Conservation (phyloP, 768 basidiomycete genomes). For the Inosperma sp. region DNA sequence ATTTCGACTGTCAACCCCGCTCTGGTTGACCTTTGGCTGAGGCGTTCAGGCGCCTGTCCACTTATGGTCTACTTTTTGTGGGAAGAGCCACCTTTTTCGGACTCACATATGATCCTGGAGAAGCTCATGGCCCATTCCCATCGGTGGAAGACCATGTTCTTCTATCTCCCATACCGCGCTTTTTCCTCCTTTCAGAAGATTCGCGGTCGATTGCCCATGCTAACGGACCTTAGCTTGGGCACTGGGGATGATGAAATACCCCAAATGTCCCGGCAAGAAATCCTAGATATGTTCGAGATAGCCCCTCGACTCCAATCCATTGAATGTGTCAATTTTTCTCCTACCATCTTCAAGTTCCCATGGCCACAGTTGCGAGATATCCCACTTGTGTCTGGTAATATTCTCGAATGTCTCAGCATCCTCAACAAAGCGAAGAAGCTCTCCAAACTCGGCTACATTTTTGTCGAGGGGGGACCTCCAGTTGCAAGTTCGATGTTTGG, state of each 20-base stretch:
- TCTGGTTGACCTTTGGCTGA: slow-evolving; percentile 31
- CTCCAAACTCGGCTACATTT: slow-evolving; percentile 27
- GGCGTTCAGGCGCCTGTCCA: slow-evolving; percentile 30
- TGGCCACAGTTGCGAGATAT: slow-evolving; percentile 32
- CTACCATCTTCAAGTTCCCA: slow-evolving; percentile 31
- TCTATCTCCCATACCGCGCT: slow-evolving; percentile 31
- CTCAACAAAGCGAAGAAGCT: slow-evolving; percentile 26
- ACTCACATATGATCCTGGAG: slow-evolving; percentile 28
- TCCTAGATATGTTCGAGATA: slow-evolving; percentile 28
- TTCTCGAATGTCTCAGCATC: slow-evolving; percentile 30
- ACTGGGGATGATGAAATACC: slow-evolving; percentile 26
- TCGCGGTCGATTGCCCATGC: slow-evolving; percentile 26
- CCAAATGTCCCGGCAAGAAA: slow-evolving; percentile 10
- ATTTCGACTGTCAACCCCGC: slow-evolving; percentile 18
- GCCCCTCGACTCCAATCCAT: slow-evolving; percentile 29
- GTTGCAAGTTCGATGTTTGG: slow-evolving; percentile 9
- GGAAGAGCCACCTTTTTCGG: slow-evolving; percentile 28
- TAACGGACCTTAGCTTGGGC: slow-evolving; percentile 32
- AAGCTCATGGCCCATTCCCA: slow-evolving; percentile 27
- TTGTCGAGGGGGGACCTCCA: slow-evolving; percentile 22
- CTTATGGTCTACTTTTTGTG: slow-evolving; percentile 33
- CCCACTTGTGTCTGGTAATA: slow-evolving; percentile 30
- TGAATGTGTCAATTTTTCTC: slow-evolving; percentile 34
- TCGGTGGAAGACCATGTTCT: slow-evolving; percentile 33
- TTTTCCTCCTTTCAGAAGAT: slow-evolving; percentile 27